Base-by-base conservation (phyloP, 768 basidiomycete species). In the Trametes meyenii region DNA sequence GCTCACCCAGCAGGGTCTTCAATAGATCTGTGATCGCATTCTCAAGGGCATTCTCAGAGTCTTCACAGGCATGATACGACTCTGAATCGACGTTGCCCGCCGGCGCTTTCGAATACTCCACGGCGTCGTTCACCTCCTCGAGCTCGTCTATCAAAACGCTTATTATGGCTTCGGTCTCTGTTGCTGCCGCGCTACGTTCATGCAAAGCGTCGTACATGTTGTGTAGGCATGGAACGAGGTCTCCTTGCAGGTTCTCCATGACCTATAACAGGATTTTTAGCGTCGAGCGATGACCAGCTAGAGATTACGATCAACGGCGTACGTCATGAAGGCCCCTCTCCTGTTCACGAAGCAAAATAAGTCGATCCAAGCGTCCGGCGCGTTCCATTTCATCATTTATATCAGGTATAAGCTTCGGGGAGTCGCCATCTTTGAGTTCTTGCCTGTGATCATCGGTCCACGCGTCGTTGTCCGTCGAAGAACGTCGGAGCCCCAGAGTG, bases 141-240 rank as follows among this genome's bases (percentile, higher is more conserved):
- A 78, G 57, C 55, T 80, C 78, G 53, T 76, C 74, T 1, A 67
- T 67, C 21, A 80, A 65, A 2, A 72, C 72, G 16, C 74, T 72
- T 14, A 76, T 53, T 29, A 75, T 61, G 0, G 72, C 76, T 38
- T 76, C 74, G 2, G 73, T 64, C 29, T 77, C 74, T 16, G 56
- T 50, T 10, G 63, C 58, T 0, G 66, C 51, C 10, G 73, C 63
- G 17, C 46, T 39, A 29, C 56, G 56, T 10, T 62, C 50, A 48
- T 76, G 70, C 12, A 75, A 62, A 6, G 33, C 53, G 7, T 63
- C 65, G 10, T 74, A 70, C 19, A 69, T 66, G 19, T 65, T 67
- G 1, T 74, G 60, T 11, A 77, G 44, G 2, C 44, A 55, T 23
- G 67, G 64, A 8, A 66, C 54, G 45, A 73, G 67, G 21, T 46